These are phyloP conservation scores for Phanerochaete sordida DNA, from an alignment of 768 basidiomycete species.

Conservation along the genomic window DNA sequence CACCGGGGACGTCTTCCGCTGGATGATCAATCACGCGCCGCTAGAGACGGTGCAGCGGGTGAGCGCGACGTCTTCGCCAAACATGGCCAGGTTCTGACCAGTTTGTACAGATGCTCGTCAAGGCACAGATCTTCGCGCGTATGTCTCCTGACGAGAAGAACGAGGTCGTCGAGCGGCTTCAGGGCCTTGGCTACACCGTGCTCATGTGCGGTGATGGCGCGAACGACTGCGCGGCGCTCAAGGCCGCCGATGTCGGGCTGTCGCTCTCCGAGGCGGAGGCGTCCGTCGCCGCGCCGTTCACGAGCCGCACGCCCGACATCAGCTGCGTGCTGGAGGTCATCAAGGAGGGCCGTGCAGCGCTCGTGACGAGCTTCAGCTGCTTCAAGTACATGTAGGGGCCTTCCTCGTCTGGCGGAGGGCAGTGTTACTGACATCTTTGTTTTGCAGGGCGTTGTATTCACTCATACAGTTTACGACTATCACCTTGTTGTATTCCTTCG, in stretches of 20 bases:
- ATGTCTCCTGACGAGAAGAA: slow-evolving; percentile 99
- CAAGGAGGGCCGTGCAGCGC: slow-evolving; percentile 91
- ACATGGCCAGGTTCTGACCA: slow-evolving; percentile 1
- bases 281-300: slow-evolving; percentile 97
- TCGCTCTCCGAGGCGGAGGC: slow-evolving; percentile 98
- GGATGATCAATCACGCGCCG: slow-evolving; percentile 96
- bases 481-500: slow-evolving; percentile 93
- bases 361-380: slow-evolving; percentile 98
- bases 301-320: slow-evolving; percentile 90
- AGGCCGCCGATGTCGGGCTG: slow-evolving; percentile 97
- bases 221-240: slow-evolving; percentile 97
- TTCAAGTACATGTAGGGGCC: slow-evolving; percentile 96
- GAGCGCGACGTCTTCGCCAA: slow-evolving; percentile 25
- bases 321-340: slow-evolving; percentile 95
- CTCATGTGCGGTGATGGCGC: slow-evolving; percentile 99
- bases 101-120: slow-evolving; percentile 82
- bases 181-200: slow-evolving; percentile 91
- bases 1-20: slow-evolving; percentile 94
- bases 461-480: slow-evolving; percentile 99
- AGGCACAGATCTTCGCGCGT: slow-evolving; percentile 92
- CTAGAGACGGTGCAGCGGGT: slow-evolving; percentile 93
- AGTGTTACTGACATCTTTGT: slow-evolving; percentile 11
- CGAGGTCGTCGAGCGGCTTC: slow-evolving; percentile 93
- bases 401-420: background rate
- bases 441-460: slow-evolving; percentile 89